A percentile compares a stretch with the other conserved stretches of the same genome.
Conservation (phyloP, 257 asterid species). For the Cynanchum wilfordii region DNA sequence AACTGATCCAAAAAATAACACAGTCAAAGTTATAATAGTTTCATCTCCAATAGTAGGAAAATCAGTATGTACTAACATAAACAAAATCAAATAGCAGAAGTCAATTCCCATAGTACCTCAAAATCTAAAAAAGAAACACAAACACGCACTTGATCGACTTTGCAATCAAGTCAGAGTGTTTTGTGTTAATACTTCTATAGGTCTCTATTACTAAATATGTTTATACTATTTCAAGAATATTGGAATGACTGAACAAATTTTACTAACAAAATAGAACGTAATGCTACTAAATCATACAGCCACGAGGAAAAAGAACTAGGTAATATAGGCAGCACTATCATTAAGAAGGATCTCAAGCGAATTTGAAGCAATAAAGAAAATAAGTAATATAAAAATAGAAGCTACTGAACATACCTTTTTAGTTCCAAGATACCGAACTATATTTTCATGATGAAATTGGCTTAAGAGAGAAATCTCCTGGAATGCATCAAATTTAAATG, state of each 20-base stretch:
- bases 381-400: neutral
- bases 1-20: neutral
- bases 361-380: neutral
- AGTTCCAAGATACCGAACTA: conserved; percentile 92
- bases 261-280: neutral
- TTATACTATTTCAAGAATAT: neutral
- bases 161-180: neutral
- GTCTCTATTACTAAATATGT: neutral
- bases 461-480: conserved; percentile 95
- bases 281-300: too few relatives aligned
- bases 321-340: neutral
- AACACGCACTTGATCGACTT: neutral
- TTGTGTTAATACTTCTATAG: neutral
- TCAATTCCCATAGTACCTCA: neutral
- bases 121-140: neutral
- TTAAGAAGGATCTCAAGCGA: neutral
- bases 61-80: neutral
- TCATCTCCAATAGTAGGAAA: neutral
- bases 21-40: neutral
- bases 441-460: conserved; percentile 83
- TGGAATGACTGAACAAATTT: neutral
- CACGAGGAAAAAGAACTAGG: neutral
- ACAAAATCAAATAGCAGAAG: neutral
- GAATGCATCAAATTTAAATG: conserved; percentile 18
- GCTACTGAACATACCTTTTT: conserved; percentile 46